These are phyloP conservation scores for Tylopilus intermedius DNA, from an alignment of 768 basidiomycete genomes.

Conservation along the genomic window DNA sequence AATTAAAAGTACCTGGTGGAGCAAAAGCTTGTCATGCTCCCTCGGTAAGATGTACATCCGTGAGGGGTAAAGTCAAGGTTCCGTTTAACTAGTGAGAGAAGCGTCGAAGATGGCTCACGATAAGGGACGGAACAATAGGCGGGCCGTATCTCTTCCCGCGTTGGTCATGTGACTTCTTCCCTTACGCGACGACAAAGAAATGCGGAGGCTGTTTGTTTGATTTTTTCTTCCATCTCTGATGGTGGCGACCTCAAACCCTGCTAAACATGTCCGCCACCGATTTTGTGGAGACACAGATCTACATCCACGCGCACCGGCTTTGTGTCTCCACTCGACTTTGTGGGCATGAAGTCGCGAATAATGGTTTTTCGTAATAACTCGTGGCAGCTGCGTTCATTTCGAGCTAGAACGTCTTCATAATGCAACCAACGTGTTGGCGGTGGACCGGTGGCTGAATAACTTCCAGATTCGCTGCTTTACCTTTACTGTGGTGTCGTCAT, in stretches of 20 bases:
- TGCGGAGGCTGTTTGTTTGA: neutral
- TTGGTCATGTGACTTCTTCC: constrained; percentile 9
- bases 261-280: neutral
- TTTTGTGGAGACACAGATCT: neutral
- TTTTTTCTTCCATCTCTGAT: neutral
- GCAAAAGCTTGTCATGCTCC: constrained; percentile 68
- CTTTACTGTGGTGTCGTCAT: constrained; percentile 17
- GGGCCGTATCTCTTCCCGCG: neutral
- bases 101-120: neutral
- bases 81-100: neutral
- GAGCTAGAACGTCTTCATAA: neutral
- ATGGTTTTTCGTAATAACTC: neutral
- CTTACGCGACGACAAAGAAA: constrained; percentile 2
- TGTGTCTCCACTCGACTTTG: constrained; percentile 10
- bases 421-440: neutral
- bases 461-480: neutral
- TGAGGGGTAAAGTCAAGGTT: neutral
- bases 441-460: neutral
- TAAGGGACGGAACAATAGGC: constrained; percentile 5
- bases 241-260: constrained; percentile 1
- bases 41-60: constrained; percentile 71
- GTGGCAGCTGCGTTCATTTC: constrained; percentile 2
- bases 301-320: neutral
- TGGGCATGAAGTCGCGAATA: constrained; percentile 3
- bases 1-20: constrained; percentile 52